phyloP scores from a whole-genome alignment of 257 asterid genomes.

The Linderniella brevidens region DNA sequence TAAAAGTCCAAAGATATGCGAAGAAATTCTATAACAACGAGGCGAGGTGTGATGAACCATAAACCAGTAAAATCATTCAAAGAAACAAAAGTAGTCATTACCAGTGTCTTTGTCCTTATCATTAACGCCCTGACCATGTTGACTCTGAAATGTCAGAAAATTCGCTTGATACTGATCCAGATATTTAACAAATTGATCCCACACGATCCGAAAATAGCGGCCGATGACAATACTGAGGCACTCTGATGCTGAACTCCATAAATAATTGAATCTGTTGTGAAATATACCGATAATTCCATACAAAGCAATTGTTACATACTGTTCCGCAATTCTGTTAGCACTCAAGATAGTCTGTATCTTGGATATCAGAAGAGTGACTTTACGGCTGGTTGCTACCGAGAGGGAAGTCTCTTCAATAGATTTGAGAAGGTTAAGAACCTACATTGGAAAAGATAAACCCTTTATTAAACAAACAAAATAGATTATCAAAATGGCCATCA shows the following conservation, averaged over 20 bases:
- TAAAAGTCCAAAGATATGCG: no score
- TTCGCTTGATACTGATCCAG: slow-evolving; percentile 41
- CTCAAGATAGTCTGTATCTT: slow-evolving; percentile 50
- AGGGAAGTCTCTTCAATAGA: slow-evolving; percentile 53
- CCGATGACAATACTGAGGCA: slow-evolving; percentile 49
- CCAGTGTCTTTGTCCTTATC: slow-evolving; percentile 29
- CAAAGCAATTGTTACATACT: slow-evolving; percentile 37
- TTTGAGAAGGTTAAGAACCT: slow-evolving; percentile 65
- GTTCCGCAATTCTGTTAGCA: slow-evolving; percentile 37
- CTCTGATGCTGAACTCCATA: slow-evolving; percentile 66
- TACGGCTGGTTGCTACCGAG: slow-evolving; percentile 57
- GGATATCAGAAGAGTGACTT: slow-evolving; percentile 41
- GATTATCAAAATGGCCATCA: slow-evolving; percentile 8
- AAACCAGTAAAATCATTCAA: no score
- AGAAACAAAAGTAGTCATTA: slow-evolving; percentile 10
- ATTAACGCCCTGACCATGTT: slow-evolving; percentile 15
- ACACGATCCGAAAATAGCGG: slow-evolving; percentile 34
- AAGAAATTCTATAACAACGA: neutral
- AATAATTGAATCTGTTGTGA: slow-evolving; percentile 48
- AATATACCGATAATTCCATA: slow-evolving; percentile 68
- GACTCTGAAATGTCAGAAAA: slow-evolving; percentile 31
- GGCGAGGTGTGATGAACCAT: neutral
- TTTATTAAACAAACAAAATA: slow-evolving; percentile 5
- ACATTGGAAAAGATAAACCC: slow-evolving; percentile 16
- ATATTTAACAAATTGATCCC: slow-evolving; percentile 49